These are phyloP conservation scores for Phytophthora pluvialis DNA, from an alignment of 352 stramenopile species.

Conservation along the genomic window DNA sequence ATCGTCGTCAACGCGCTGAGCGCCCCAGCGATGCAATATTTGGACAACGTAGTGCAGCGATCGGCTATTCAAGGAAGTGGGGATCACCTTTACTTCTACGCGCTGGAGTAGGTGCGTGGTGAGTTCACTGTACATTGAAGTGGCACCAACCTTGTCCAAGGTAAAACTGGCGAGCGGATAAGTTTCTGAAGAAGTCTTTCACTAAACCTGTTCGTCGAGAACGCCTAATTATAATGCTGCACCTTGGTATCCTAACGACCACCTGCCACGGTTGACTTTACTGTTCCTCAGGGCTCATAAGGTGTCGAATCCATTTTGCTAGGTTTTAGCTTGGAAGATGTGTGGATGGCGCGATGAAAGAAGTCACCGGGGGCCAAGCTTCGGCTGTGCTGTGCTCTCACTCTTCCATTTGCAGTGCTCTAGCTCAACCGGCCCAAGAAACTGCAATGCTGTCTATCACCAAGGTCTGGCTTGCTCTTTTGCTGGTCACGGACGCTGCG, in stretches of 20 bases:
- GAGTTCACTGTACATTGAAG: not conserved
- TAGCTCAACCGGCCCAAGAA: slow-evolving; percentile 8
- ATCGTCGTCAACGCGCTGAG: slow-evolving; percentile 57
- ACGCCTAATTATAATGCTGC: slow-evolving; percentile 6
- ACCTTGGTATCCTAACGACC: too few relatives aligned
- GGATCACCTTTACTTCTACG: slow-evolving; percentile 36
- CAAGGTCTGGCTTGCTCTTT: slow-evolving; percentile 16
- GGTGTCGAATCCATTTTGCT: slow-evolving; percentile 9
- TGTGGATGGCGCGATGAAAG: not conserved
- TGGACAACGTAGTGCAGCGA: slow-evolving; percentile 63
- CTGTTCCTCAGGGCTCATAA: too few relatives aligned
- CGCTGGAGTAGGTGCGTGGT: slow-evolving; percentile 25
- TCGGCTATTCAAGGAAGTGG: slow-evolving; percentile 27
- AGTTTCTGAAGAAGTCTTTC: slow-evolving; percentile 7
- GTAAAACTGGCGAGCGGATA: slow-evolving; percentile 11
- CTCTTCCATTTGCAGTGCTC: slow-evolving; percentile 20
- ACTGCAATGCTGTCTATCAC: slow-evolving; percentile 18
- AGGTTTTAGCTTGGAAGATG: not conserved
- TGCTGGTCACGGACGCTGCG: slow-evolving; percentile 3
- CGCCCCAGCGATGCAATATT: slow-evolving; percentile 55
- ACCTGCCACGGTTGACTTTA: too few relatives aligned
- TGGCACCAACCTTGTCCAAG: not conserved
- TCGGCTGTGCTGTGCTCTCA: slow-evolving; percentile 1
- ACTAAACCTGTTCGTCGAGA: not conserved
- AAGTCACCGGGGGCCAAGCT: not conserved